A percentile compares a stretch with the other conserved stretches of the same genome.
These are phyloP conservation scores for Penicillium expansum DNA, from an alignment of 2,329 filamentous ascomycete genomes.

Conservation along the genomic window DNA sequence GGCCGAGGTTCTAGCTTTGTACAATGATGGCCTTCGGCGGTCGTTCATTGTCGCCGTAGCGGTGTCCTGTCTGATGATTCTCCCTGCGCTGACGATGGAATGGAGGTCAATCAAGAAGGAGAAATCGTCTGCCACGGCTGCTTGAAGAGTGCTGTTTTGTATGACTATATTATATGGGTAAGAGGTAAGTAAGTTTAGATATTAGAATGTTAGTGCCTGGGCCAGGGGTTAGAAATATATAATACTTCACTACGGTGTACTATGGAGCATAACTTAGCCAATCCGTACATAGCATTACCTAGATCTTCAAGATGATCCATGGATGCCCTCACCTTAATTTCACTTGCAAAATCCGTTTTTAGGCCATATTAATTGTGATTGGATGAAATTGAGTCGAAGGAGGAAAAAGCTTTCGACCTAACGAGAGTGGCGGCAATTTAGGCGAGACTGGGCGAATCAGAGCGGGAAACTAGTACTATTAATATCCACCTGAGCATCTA, in stretches of 20 bases:
- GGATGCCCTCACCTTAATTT: background rate
- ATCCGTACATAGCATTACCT: background rate
- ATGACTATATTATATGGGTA: background rate
- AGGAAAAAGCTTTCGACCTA: background rate
- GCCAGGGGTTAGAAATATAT: background rate
- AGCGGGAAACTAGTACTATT: background rate
- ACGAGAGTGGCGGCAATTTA: background rate
- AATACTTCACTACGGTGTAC: too few species aligned
- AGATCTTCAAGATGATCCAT: background rate
- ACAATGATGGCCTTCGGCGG: slow-evolving; percentile 14
- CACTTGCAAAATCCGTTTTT: background rate
- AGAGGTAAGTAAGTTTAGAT: too few species aligned
- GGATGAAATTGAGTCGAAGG: background rate
- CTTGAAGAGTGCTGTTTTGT: background rate
- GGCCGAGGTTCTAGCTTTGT: slow-evolving; percentile 12
- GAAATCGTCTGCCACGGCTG: background rate
- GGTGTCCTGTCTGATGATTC: slow-evolving; percentile 11
- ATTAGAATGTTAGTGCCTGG: background rate
- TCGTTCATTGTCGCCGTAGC: slow-evolving; percentile 19
- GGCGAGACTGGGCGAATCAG: background rate
- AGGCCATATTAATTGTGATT: background rate
- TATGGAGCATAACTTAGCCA: background rate
- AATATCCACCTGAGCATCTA: too few species aligned
- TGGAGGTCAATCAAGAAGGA: slow-evolving; percentile 15
- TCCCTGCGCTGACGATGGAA: slow-evolving; percentile 15